These are phyloP conservation scores for Lodderomyces beijingensis DNA, from an alignment of 1,139 yeast genomes.

Conservation along the genomic window DNA sequence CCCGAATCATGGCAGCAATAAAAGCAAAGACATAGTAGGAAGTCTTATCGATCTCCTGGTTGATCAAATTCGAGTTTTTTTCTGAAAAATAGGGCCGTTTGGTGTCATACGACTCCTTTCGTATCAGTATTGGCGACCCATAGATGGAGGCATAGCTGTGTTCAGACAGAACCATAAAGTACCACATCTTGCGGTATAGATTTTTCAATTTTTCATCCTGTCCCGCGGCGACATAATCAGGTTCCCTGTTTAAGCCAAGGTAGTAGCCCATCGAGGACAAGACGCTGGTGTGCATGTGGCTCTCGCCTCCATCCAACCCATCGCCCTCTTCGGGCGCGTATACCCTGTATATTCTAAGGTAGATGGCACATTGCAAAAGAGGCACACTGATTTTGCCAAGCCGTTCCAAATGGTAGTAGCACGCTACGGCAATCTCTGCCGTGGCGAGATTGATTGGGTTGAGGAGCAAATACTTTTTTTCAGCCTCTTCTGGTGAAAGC, in stretches of 20 bases:
- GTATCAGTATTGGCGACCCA: constrained; percentile 37
- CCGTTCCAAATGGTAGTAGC: constrained; percentile 25
- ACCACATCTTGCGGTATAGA: constrained; percentile 50
- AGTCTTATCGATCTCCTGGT: constrained; percentile 16
- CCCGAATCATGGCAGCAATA: constrained; percentile 16
- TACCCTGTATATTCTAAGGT: constrained; percentile 41
- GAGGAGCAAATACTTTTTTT: constrained; percentile 29
- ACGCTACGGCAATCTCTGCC: constrained; percentile 25
- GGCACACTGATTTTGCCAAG: constrained; percentile 21
- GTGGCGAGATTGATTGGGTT: constrained; percentile 26
- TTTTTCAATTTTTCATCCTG: constrained; percentile 26
- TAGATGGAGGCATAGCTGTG: constrained; percentile 28
- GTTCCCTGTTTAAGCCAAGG: constrained; percentile 45
- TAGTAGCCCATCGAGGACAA: constrained; percentile 39
- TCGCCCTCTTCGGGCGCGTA: constrained; percentile 53
- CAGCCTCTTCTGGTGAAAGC: constrained; percentile 16
- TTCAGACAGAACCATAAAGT: constrained; percentile 33
- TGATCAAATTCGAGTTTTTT: constrained; percentile 11
- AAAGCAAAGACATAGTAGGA: constrained; percentile 15
- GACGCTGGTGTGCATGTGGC: constrained; percentile 32
- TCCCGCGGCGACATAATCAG: constrained; percentile 19
- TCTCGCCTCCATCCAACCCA: constrained; percentile 42
- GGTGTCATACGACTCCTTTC: constrained; percentile 33
- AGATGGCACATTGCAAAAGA: constrained; percentile 30
- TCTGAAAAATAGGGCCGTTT: constrained; percentile 25